Base-by-base conservation (phyloP, 2,329 filamentous ascomycete genomes). In the Decorospora gaudefroyi region DNA sequence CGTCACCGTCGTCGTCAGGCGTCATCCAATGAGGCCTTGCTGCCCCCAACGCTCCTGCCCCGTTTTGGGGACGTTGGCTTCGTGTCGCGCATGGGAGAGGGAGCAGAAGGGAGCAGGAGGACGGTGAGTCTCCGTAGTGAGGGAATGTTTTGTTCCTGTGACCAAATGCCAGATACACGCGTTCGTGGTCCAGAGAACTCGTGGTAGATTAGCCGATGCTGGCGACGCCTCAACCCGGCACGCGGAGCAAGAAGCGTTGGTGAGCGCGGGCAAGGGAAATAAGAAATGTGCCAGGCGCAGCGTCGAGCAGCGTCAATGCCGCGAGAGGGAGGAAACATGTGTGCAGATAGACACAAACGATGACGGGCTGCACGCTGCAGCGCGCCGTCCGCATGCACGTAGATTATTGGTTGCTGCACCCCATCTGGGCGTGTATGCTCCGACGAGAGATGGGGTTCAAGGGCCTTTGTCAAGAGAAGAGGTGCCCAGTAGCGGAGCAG, bases 11-110 rank as follows among this genome's bases (percentile, higher is more conserved):
- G 27, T 41, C 47, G 39, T 48, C 39, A 22, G 41, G 42, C 28
- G 31, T 41, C 41, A 41, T 40, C 61, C 61, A 60, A 62, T 60
- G 50, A 35, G 39, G 21, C 30, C 33, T 39, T 38, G 35, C 27
- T 26, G 26, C 23, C 45, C 38, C 38, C 43, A 49, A 49, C 34
- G 42, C 37, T 55, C 31, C 42, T 37, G 49, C 39, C 44, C 45
- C 26, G 28, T 39, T 46, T 43, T 16, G 35, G 28, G 38, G 32
- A 27, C 36, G 38, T 44, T 36, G 34, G 31, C 36, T 25, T 40
- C 27, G 43, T 43, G n/a, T 41, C 37, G 40, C 26, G 44, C 25
- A 30, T 9, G 18, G 18, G 22, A 35, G 36, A 32, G 9, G 6
- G 3, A 10, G 15, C 15, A 22, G 6, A 12, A 23, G 15, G 11